Percentiles rank a stretch among this genome's conserved stretches.
Conservation (phyloP, 441 rosid genomes). For the Gossypium gossypioides region DNA sequence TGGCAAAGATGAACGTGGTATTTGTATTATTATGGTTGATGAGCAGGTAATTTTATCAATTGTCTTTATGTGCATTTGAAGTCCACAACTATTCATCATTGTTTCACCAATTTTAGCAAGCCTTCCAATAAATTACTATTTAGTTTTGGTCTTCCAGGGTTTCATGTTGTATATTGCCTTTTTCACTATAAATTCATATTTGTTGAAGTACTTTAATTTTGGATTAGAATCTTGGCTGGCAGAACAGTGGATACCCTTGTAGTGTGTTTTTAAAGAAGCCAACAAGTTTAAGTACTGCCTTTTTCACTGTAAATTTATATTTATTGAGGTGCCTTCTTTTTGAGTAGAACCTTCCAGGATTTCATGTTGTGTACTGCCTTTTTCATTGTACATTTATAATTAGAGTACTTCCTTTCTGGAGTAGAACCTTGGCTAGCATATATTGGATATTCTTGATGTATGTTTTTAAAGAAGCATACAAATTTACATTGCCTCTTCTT, state of each 20-base stretch:
- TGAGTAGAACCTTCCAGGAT: neutral
- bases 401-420: neutral
- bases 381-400: neutral
- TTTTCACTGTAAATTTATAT: neutral
- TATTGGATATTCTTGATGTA: slow-evolving; percentile 6
- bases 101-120: neutral
- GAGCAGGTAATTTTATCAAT: slow-evolving; percentile 52
- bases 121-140: neutral
- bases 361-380: neutral
- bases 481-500: neutral
- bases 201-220: neutral
- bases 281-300: neutral
- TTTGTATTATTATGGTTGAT: slow-evolving; percentile 92
- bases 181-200: neutral
- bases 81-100: neutral
- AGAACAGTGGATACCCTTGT: slow-evolving; percentile 6
- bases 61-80: neutral
- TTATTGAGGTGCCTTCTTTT: neutral
- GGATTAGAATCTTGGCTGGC: neutral
- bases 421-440: neutral
- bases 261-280: neutral
- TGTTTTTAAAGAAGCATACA: neutral
- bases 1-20: slow-evolving; percentile 92
- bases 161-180: neutral
- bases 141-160: neutral